Percentiles rank a stretch among this genome's conserved stretches.
phyloP scores from a whole-genome alignment of 148 eudicot genomes.

The Rhododendron vialii region DNA sequence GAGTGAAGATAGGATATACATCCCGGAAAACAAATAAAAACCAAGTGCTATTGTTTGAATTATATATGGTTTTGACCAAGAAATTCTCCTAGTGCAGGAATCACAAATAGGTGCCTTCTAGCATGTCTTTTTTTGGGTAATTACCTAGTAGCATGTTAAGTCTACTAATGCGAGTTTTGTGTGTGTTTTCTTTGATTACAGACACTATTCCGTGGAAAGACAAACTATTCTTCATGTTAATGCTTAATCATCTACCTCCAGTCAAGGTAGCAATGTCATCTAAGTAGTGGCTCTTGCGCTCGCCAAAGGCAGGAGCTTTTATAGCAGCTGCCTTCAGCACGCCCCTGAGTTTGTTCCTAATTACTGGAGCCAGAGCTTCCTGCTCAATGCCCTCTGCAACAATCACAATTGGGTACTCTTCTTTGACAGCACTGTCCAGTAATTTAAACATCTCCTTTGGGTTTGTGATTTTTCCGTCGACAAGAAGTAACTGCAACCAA shows the following conservation, averaged over 20 bases:
- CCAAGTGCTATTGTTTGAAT: background rate
- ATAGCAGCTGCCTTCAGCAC: constrained; percentile 74
- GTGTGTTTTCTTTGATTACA: background rate
- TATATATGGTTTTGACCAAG: background rate
- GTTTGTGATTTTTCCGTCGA: constrained; percentile 67
- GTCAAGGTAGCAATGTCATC: background rate
- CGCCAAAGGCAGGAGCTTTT: constrained; percentile 90
- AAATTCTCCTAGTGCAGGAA: background rate
- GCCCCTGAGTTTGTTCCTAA: constrained; percentile 80
- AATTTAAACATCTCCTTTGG: constrained; percentile 74
- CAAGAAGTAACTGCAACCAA: constrained; percentile 73
- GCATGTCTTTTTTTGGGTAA: background rate
- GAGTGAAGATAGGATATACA: background rate
- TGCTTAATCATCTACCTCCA: background rate
- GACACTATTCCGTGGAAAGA: background rate
- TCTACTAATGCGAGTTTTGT: too few species aligned
- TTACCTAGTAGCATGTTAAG: background rate
- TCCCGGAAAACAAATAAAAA: background rate
- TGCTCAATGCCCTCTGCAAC: constrained; percentile 84
- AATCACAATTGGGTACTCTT: constrained; percentile 62
- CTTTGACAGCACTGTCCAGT: constrained; percentile 67
- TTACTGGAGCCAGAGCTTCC: constrained; percentile 75
- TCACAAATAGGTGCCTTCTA: background rate
- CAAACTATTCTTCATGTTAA: background rate
- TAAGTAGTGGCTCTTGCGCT: constrained; percentile 21